These are phyloP conservation scores for Ophiostoma sp. DNA, from an alignment of 2,329 filamentous ascomycete genomes.

Conservation along the genomic window DNA sequence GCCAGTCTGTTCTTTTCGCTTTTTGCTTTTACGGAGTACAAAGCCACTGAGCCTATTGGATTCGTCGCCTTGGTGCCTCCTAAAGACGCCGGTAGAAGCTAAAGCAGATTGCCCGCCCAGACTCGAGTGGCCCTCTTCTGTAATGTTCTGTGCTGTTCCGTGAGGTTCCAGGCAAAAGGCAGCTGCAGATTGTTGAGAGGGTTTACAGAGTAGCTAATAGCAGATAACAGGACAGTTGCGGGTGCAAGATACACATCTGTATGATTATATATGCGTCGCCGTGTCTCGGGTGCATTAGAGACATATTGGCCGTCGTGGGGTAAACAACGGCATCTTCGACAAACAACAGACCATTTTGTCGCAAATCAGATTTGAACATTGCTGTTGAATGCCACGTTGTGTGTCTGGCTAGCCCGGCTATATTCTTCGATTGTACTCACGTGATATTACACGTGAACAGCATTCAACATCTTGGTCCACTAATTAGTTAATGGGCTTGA, in stretches of 20 bases:
- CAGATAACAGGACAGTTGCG: background rate
- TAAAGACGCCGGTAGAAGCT: background rate
- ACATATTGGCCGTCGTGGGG: background rate
- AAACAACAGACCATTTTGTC: background rate
- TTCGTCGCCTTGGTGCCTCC: slow-evolving; percentile 8
- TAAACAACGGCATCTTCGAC: background rate
- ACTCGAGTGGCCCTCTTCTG: background rate
- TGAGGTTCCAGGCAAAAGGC: background rate
- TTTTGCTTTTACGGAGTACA: background rate
- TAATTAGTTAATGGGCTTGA: background rate
- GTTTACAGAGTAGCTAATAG: too few relatives aligned
- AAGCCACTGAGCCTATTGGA: background rate
- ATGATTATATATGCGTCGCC: too few relatives aligned
- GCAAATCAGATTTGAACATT: background rate
- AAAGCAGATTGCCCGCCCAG: background rate
- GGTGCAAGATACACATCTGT: too few relatives aligned
- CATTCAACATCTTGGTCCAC: background rate
- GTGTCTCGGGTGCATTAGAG: background rate
- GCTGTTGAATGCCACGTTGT: background rate
- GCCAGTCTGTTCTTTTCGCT: slow-evolving; percentile 11
- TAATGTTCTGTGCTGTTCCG: background rate
- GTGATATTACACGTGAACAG: background rate
- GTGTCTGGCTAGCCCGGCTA: too few relatives aligned
- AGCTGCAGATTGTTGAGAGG: background rate
- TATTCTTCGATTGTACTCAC: background rate